A percentile compares a stretch with the other conserved stretches of the same genome.
These are phyloP conservation scores for Ustilago cynodontis DNA, from an alignment of 1,284 basidiomycete genomes.

Conservation along the genomic window DNA sequence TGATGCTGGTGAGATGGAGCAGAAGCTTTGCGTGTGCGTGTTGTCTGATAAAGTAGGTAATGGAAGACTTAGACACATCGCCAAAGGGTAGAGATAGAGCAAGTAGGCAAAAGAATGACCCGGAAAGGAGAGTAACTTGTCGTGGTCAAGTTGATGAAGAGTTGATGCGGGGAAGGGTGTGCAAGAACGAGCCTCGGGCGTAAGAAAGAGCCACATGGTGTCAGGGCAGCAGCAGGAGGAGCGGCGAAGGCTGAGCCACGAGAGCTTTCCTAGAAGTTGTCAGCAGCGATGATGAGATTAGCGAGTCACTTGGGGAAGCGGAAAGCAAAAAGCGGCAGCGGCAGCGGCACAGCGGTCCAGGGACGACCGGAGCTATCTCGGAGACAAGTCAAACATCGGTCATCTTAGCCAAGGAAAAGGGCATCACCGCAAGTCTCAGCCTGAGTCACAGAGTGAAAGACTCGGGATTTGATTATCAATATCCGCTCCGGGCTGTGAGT, in stretches of 20 bases:
- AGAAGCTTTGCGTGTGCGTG: slow-evolving; percentile 1
- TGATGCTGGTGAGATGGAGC: slow-evolving; percentile 13
- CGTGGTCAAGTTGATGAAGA: background rate
- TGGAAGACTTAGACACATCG: slow-evolving; percentile 1
- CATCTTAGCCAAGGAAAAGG: background rate
- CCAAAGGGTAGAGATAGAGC: background rate
- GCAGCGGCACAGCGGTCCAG: background rate
- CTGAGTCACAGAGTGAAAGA: slow-evolving; percentile 1
- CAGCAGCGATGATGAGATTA: background rate
- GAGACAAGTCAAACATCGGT: slow-evolving; percentile 2
- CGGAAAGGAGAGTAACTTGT: background rate
- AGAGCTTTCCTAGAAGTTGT: slow-evolving; percentile 3
- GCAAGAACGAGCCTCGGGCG: background rate
- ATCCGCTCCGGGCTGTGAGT: background rate
- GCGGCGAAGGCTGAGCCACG: background rate
- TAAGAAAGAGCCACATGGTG: slow-evolving; percentile 8
- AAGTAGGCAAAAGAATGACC: background rate
- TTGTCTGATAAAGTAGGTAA: background rate
- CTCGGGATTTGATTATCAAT: too few relatives aligned
- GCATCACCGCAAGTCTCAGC: background rate
- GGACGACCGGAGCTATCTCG: slow-evolving; percentile 2
- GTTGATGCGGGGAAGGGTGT: slow-evolving; percentile 1
- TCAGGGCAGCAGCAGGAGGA: background rate
- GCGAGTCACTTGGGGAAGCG: background rate
- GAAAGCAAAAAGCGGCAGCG: background rate